Percentiles rank a stretch among this genome's conserved stretches.
Conservation (phyloP, 1,139 yeast species). For the Debaryomyces singareniensis region DNA sequence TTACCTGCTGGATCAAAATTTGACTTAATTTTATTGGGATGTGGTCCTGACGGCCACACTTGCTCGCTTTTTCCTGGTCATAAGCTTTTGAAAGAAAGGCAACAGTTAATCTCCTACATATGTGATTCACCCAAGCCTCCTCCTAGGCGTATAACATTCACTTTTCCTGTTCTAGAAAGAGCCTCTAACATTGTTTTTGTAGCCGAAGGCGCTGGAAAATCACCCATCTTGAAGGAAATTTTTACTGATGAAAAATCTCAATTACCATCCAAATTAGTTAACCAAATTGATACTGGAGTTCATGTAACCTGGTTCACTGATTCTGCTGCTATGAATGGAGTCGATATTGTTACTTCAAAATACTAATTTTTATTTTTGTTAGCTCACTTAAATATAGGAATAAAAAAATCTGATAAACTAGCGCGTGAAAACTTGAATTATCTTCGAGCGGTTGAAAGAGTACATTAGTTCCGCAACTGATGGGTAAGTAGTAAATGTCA, state of each 20-base stretch:
- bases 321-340: constrained; percentile 64
- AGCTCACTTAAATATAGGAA: too few relatives aligned
- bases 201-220: constrained; percentile 85
- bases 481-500: too few relatives aligned
- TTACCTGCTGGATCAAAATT: constrained; percentile 37
- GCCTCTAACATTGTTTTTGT: constrained; percentile 68
- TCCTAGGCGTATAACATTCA: constrained; percentile 67
- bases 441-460: too few relatives aligned
- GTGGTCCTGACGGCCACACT: constrained; percentile 81
- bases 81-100: constrained; percentile 35
- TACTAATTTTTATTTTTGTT: too few relatives aligned
- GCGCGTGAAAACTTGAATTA: too few relatives aligned
- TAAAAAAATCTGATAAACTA: too few relatives aligned
- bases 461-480: too few relatives aligned
- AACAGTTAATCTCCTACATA: constrained; percentile 34
- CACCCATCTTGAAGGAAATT: constrained; percentile 63
- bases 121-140: constrained; percentile 74
- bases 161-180: constrained; percentile 54
- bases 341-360: constrained; percentile 43
- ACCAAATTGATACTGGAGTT: constrained; percentile 34
- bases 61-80: constrained; percentile 69
- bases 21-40: constrained; percentile 61
- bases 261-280: constrained; percentile 75
- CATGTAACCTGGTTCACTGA: constrained; percentile 79
- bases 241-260: constrained; percentile 45